A percentile compares a stretch with the other conserved stretches of the same genome.
Evolutionary conservation across 129 eudicot species (phyloP).

Genomic region (Pulicaria dysenterica): DNA sequence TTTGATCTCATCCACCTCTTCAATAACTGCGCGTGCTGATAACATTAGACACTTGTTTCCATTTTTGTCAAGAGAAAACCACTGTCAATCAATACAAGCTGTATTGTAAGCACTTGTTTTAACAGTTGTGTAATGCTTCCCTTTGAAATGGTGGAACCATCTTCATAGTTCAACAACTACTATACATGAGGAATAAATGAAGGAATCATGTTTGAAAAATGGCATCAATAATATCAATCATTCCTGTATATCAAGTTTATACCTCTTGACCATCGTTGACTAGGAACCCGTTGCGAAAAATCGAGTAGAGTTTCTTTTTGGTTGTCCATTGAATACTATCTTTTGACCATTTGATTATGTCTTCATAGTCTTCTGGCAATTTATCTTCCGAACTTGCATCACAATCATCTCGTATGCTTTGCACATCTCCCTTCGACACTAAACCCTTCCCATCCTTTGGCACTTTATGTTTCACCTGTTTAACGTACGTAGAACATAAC

Average conservation of each 20-base stretch:
- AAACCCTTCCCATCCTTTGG: no score
- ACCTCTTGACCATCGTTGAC: conserved; percentile 17
- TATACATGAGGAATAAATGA: no score
- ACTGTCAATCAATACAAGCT: conserved; percentile 5
- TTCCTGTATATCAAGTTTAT: background rate
- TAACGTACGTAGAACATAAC: background rate
- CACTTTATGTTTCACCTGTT: background rate
- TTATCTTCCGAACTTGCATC: conserved; percentile 14
- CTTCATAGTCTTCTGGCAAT: conserved; percentile 22
- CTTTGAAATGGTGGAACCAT: no score
- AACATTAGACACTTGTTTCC: conserved; percentile 23
- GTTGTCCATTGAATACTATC: background rate
- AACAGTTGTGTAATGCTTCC: background rate
- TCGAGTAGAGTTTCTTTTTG: conserved; percentile 8
- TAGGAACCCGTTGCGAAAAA: conserved; percentile 24
- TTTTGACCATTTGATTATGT: conserved; percentile 6
- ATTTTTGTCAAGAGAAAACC: conserved; percentile 23
- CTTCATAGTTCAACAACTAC: background rate
- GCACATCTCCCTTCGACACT: background rate
- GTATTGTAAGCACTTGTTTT: background rate
- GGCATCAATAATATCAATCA: no score
- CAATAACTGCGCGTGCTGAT: background rate
- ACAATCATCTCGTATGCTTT: background rate
- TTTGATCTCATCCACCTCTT: no score
- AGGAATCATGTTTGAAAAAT: no score